Evolutionary conservation across 2,329 filamentous ascomycete genomes (phyloP), one percentile per base, ranked within the genome.

Genomic region (Neofusicoccum parvum): DNA sequence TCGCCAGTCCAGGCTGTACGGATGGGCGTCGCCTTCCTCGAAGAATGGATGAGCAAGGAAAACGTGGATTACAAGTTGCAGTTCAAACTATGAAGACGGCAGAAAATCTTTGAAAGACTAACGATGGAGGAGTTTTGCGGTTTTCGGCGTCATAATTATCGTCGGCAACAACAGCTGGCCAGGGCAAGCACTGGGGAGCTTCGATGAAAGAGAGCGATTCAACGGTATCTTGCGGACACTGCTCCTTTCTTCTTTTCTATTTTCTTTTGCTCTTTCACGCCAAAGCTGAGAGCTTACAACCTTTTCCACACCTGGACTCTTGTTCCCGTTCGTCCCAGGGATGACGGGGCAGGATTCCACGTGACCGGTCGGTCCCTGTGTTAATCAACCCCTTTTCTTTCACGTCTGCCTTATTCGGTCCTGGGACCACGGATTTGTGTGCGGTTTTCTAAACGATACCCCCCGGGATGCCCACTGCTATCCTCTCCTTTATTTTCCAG

Each of bases 1-100:
- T 76, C 75, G 5, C 78, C 81, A 0, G 70, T 82, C n/a, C 75
- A 79, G 59, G 80, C 80, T 1, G 80, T 82, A 1, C 70, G 81
- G 0, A 80, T 82, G 43, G 81, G 79, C 0, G 68, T 79, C 20
- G 71, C 72, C 54, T 77, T 82, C 58, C 67, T 83, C 17, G 67
- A 68, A 23, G 81, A 83, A 70, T 83, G 80, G 74, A 75, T 79
- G 15, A 51, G 20, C 12, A 62, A 39, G 32, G 65, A 66, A 34
- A 43, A 51, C 32, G 58, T 62, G 32, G 63, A 65, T 20, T 65
- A 65, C 53, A 59, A 65, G 63, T 14, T 65, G 63, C 63, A 65
- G 36, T 36, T 65, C 14, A 65, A 59, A 45, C 45, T 65, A 34
- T 58, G 53, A 45, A 3, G 39, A 27, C 34, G n/a, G 43, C 17